Conservation (phyloP, 306 rosid species). For the Rosa persica region DNA sequence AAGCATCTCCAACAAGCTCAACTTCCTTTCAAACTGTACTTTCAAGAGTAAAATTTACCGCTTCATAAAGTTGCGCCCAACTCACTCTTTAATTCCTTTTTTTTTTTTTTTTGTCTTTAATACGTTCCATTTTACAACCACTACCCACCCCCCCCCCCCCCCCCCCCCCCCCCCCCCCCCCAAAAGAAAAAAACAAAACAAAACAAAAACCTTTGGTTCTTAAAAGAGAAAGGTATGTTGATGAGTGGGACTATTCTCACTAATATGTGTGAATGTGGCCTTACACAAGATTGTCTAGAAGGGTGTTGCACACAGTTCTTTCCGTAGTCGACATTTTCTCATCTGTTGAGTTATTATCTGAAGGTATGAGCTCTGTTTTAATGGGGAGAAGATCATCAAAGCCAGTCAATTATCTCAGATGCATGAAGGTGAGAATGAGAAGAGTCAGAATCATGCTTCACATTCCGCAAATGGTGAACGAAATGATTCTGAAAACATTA, state of each 20-base stretch:
- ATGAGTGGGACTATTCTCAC: neutral
- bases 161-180: too few relatives aligned
- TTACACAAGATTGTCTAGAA: neutral
- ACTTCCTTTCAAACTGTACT: neutral
- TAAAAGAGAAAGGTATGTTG: neutral
- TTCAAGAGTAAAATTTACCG: neutral
- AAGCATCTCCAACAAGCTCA: neutral
- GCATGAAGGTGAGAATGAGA: slow-evolving; percentile 59
- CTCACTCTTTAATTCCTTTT: neutral
- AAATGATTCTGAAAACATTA: slow-evolving; percentile 52
- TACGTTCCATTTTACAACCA: neutral
- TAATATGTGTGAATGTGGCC: neutral
- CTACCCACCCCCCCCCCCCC: too few relatives aligned
- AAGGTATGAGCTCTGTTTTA: slow-evolving; percentile 90
- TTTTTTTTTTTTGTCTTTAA: neutral
- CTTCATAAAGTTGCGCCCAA: neutral
- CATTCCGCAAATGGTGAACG: slow-evolving; percentile 70
- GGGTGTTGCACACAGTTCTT: neutral
- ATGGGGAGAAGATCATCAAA: slow-evolving; percentile 77
- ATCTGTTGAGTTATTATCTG: slow-evolving; percentile 24
- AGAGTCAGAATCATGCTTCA: slow-evolving; percentile 60
- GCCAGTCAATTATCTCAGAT: slow-evolving; percentile 45
- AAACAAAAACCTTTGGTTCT: neutral
- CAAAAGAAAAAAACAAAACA: too few relatives aligned
- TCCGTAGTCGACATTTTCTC: neutral